Conservation (phyloP, 1,284 basidiomycete species). For the Phaffia rhodozyma region DNA sequence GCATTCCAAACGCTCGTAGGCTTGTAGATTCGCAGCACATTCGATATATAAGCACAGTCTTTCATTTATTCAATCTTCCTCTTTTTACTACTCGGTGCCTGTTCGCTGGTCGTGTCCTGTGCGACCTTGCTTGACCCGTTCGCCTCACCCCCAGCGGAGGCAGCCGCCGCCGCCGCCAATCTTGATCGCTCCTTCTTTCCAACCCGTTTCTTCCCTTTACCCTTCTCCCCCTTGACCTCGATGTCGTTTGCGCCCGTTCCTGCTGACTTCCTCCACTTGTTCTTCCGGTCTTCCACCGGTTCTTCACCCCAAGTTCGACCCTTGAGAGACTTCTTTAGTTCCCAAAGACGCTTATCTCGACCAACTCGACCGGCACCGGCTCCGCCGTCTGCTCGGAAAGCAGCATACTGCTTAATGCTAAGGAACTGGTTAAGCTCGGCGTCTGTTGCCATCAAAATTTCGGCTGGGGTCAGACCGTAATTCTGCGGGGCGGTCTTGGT, state of each 20-base stretch:
- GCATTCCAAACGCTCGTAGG: too few relatives aligned
- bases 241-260: conserved; percentile 16
- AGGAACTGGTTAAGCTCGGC: conserved; percentile 84
- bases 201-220: conserved; percentile 13
- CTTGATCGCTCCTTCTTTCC: conserved; percentile 19
- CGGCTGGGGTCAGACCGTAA: conserved; percentile 67
- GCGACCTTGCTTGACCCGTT: not conserved
- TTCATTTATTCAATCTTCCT: conserved; percentile 7
- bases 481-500: conserved; percentile 52
- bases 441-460: conserved; percentile 88
- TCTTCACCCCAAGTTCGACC: conserved; percentile 40
- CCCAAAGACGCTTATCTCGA: conserved; percentile 57
- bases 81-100: conserved; percentile 3
- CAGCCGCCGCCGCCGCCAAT: conserved; percentile 1
- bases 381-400: conserved; percentile 54
- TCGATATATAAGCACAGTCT: not conserved
- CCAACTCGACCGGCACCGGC: conserved; percentile 46
- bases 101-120: not conserved
- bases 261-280: conserved; percentile 19
- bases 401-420: conserved; percentile 77
- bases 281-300: conserved; percentile 22
- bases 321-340: conserved; percentile 53
- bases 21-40: not conserved
- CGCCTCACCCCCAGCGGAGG: conserved; percentile 6
- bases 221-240: conserved; percentile 14